These are phyloP conservation scores for Clonostachys sp. DNA, from an alignment of 2,329 filamentous ascomycete species.

Conservation along the genomic window DNA sequence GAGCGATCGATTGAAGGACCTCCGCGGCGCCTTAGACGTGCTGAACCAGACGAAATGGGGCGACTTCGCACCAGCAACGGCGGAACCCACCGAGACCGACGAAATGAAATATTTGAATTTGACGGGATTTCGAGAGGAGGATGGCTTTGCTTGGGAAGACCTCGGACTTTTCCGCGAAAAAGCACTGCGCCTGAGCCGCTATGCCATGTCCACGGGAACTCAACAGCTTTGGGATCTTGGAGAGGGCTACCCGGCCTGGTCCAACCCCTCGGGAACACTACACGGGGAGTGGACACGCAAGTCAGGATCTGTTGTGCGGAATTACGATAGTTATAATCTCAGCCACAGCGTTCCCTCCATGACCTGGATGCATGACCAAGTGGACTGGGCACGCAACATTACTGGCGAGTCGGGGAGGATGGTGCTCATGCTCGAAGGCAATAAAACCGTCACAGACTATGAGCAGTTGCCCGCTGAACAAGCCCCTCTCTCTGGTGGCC, in stretches of 20 bases:
- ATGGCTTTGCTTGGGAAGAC: slow-evolving; percentile 76
- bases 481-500: slow-evolving; percentile 36
- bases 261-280: slow-evolving; percentile 73
- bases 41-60: slow-evolving; percentile 55
- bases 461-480: slow-evolving; percentile 27
- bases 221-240: slow-evolving; percentile 32
- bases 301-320: slow-evolving; percentile 38
- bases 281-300: slow-evolving; percentile 70
- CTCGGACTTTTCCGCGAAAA: slow-evolving; percentile 61
- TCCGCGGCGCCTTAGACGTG: slow-evolving; percentile 44
- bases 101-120: slow-evolving; percentile 56
- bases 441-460: slow-evolving; percentile 41
- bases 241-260: slow-evolving; percentile 53
- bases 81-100: slow-evolving; percentile 13
- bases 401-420: slow-evolving; percentile 69
- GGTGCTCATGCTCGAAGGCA: slow-evolving; percentile 59
- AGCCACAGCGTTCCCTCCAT: slow-evolving; percentile 60
- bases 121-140: slow-evolving; percentile 69
- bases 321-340: slow-evolving; percentile 54
- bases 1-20: slow-evolving; percentile 41
- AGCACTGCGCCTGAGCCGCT: slow-evolving; percentile 56
- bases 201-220: slow-evolving; percentile 38
- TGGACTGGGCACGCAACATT: slow-evolving; percentile 73
- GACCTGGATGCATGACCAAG: slow-evolving; percentile 55
- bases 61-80: slow-evolving; percentile 45